Evolutionary conservation across 169 alveolate genomes (phyloP).

Genomic region (Plasmodium ovale): DNA sequence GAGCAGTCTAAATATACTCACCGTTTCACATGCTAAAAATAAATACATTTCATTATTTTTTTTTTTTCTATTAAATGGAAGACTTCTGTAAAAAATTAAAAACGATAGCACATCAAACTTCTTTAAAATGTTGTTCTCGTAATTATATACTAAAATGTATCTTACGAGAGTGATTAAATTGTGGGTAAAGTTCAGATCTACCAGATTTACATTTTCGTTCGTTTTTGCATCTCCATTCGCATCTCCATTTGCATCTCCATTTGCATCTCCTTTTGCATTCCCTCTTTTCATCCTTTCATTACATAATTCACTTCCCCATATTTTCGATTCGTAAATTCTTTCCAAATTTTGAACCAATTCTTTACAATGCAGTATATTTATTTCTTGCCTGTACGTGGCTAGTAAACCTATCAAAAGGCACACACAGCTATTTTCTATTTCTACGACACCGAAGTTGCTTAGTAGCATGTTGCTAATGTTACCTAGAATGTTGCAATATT

Average conservation of each 20-base stretch:
- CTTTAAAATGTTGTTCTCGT: conserved; percentile 33
- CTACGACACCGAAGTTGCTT: conserved; percentile 34
- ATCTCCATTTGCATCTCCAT: background rate
- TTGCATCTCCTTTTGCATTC: background rate
- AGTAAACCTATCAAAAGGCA: conserved; percentile 67
- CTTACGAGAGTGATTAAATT: conserved; percentile 52
- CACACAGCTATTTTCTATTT: conserved; percentile 76
- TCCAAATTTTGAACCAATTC: conserved; percentile 20
- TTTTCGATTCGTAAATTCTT: conserved; percentile 47
- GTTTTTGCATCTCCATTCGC: background rate
- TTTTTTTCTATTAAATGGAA: conserved; percentile 34
- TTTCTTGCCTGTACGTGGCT: conserved; percentile 1
- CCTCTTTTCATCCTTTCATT: conserved; percentile 15
- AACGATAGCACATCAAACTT: conserved; percentile 49
- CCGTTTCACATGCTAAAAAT: conserved; percentile 17
- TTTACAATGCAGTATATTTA: conserved; percentile 29
- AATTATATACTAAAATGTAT: conserved; percentile 47
- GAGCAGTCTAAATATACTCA: conserved; percentile 32
- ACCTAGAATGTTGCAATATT: conserved; percentile 10
- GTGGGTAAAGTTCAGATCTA: conserved; percentile 36
- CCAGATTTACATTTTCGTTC: background rate
- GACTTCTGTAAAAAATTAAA: conserved; percentile 32
- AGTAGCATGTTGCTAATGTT: conserved; percentile 21
- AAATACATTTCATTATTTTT: conserved; percentile 1
- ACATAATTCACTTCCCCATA: conserved; percentile 35